Conservation (phyloP, 805 yeast genomes). For the Candida nanaspora region DNA sequence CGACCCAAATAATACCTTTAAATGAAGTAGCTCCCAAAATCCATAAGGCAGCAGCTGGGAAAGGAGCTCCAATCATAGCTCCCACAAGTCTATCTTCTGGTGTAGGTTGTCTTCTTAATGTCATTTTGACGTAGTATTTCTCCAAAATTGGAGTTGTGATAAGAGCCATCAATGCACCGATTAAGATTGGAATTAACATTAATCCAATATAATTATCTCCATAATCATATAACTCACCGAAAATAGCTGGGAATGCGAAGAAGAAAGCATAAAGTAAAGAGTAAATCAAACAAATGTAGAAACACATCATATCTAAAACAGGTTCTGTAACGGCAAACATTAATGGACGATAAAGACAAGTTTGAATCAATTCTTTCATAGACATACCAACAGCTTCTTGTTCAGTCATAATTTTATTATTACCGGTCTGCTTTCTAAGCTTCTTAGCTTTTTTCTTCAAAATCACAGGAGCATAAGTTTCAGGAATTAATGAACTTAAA, state of each 20-base stretch:
- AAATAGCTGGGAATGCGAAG: constrained; percentile 91
- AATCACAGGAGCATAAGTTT: constrained; percentile 83
- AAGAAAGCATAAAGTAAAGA: constrained; percentile 89
- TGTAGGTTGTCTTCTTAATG: constrained; percentile 49
- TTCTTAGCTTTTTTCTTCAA: constrained; percentile 57
- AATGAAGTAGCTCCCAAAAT: constrained; percentile 75
- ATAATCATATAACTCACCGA: constrained; percentile 67
- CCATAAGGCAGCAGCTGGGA: constrained; percentile 74
- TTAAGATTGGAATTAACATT: constrained; percentile 84
- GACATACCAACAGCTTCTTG: constrained; percentile 80
- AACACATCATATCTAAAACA: constrained; percentile 75
- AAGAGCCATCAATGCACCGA: constrained; percentile 76
- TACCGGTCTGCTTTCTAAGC: constrained; percentile 74
- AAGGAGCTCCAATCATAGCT: constrained; percentile 77
- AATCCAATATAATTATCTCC: constrained; percentile 75
- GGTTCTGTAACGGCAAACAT: constrained; percentile 76
- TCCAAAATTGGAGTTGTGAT: constrained; percentile 72
- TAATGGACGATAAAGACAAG: constrained; percentile 75
- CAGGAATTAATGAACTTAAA: constrained; percentile 62
- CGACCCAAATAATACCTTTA: constrained; percentile 60
- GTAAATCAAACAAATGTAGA: constrained; percentile 82
- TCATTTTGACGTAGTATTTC: constrained; percentile 43
- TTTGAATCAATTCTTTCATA: constrained; percentile 57
- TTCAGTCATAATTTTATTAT: constrained; percentile 81
- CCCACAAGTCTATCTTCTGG: constrained; percentile 80